A percentile compares a stretch with the other conserved stretches of the same genome.
These are phyloP conservation scores for Entophlyctis luteolus DNA, from an alignment of 192 early-diverging fungal species.

Conservation along the genomic window DNA sequence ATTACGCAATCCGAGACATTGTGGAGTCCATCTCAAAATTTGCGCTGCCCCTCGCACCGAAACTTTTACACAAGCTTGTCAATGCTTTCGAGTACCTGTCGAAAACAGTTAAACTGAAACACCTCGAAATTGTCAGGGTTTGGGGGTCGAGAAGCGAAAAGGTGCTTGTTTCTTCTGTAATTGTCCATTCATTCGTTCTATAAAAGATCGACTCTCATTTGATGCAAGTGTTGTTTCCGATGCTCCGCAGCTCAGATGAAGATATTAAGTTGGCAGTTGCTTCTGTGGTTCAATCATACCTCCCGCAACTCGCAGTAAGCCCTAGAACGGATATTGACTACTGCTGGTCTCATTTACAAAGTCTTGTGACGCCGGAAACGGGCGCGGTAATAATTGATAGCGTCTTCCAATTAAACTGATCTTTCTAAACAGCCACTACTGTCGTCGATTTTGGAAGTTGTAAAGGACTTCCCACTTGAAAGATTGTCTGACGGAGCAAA, in stretches of 20 bases:
- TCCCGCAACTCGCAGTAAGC: slow-evolving; percentile 38
- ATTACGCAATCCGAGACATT: slow-evolving; percentile 24
- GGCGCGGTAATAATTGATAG: slow-evolving; percentile 29
- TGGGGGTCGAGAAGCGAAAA: slow-evolving; percentile 49
- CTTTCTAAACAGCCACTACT: slow-evolving; percentile 9
- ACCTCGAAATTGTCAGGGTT: slow-evolving; percentile 46
- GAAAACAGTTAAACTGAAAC: slow-evolving; percentile 37
- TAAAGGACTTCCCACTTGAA: slow-evolving; percentile 44
- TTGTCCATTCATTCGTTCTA: not conserved
- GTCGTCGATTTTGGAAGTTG: slow-evolving; percentile 20
- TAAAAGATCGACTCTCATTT: slow-evolving; percentile 50
- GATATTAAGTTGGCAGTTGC: slow-evolving; percentile 44
- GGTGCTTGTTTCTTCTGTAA: slow-evolving; percentile 12
- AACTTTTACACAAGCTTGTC: slow-evolving; percentile 46
- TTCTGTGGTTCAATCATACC: slow-evolving; percentile 36
- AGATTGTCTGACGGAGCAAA: slow-evolving; percentile 35
- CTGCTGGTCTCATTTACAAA: slow-evolving; percentile 45
- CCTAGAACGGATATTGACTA: slow-evolving; percentile 43
- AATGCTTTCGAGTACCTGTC: slow-evolving; percentile 53
- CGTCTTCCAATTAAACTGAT: not conserved
- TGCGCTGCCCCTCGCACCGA: slow-evolving; percentile 38
- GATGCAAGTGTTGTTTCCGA: slow-evolving; percentile 53
- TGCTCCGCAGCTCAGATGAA: slow-evolving; percentile 40
- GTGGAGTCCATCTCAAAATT: slow-evolving; percentile 34
- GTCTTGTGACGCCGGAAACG: slow-evolving; percentile 34